phyloP scores from a whole-genome alignment of 257 asterid genomes.

The Buddleja alternifolia region DNA sequence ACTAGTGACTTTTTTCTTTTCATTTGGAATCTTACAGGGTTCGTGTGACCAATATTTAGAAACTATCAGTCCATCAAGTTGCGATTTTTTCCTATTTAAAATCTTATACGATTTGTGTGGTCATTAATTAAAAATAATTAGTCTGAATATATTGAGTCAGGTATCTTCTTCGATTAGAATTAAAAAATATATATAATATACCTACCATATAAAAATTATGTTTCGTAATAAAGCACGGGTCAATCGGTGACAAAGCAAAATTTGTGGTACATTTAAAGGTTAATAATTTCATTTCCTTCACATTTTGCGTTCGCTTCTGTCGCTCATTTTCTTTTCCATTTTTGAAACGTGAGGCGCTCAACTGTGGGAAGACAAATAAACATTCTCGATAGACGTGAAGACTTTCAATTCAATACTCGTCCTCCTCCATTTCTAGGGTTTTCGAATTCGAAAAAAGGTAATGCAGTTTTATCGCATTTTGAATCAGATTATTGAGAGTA shows the following conservation, averaged over 20 bases:
- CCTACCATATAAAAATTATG: neutral
- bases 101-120: no score
- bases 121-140: no score
- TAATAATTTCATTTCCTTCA: conserved; percentile 2
- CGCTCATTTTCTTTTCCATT: neutral
- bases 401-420: neutral
- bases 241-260: conserved; percentile 20
- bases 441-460: conserved; percentile 15
- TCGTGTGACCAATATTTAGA: no score
- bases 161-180: no score
- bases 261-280: conserved; percentile 19
- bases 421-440: neutral
- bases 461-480: neutral
- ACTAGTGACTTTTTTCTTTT: no score
- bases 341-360: conserved; percentile 25
- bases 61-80: no score
- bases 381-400: conserved; percentile 17
- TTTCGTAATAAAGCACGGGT: conserved; percentile 25
- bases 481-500: neutral
- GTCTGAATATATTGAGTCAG: no score
- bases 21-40: no score
- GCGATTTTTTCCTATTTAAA: no score
- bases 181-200: no score
- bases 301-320: conserved; percentile 18
- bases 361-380: neutral